Base-by-base conservation (phyloP, 257 asterid genomes). In the Forsythia viridissima region DNA sequence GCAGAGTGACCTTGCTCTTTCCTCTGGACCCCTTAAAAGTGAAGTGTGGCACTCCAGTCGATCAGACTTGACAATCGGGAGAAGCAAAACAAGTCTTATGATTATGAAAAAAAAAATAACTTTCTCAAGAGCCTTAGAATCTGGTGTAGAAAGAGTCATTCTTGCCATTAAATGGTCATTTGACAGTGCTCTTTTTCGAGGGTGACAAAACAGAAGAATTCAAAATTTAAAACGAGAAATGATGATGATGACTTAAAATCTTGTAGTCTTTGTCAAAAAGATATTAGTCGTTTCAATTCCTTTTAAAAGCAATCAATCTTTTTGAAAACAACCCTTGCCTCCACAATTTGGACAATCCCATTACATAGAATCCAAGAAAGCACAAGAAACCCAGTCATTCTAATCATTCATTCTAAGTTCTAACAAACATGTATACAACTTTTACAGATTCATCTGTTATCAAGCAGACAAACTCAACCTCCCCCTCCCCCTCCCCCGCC, bases 381-480 rank as follows among this genome's bases (percentile, higher is more conserved):
- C 34, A 57, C 66, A 7, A 6, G 24, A 46, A 57, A 57, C 61
- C 39, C 30, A 37, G 3, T 3, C 59, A 55, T 37, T 43, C 15
- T 20, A 5, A 16, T 41, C 57, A 70, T 37, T 11, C n/a, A 38
- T 18, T 12, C 51, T 9, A 38, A 40, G 8, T 20, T 21, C 24
- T 15, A 5, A 46, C 16, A 70, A 16, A 20, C 2, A 15, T 18
- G 36, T 0, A n/a, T 4, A 11, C 3, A 69, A 38, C 11, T 6
- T 69, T 69, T 69, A 4, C 16, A 39, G 6, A 4, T 0, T 5
- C 52, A 69, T 79, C 52, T 41, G 30, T 72, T 78, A 70, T 38
- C 42, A 59, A 69, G 9, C 79, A 78, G 63, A 59, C 81, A 76
- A 75, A 76, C 52, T 67, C 79, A 10, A 67, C 38, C 74, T 73